Evolutionary conservation across 495 filamentous ascomycete genomes (phyloP).

Genomic region (Aspergillus conjunctus): DNA sequence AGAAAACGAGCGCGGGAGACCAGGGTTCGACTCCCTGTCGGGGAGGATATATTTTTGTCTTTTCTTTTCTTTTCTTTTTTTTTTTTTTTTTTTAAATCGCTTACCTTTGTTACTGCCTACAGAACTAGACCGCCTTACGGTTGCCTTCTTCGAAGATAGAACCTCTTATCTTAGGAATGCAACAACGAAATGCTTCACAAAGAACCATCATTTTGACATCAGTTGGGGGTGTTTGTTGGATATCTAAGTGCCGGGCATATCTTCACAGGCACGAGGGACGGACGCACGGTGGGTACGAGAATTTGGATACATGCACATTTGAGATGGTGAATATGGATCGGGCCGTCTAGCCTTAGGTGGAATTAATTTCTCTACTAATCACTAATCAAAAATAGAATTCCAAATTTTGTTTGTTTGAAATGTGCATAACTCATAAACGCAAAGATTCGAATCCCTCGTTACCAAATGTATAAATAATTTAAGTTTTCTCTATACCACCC

Average conservation of each 20-base stretch:
- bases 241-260: no score
- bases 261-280: no score
- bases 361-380: not conserved
- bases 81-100: not conserved
- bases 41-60: not conserved
- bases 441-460: not conserved
- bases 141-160: no score
- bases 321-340: no score
- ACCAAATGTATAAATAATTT: not conserved
- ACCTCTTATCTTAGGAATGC: no score
- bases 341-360: not conserved
- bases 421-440: not conserved
- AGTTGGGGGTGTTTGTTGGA: no score
- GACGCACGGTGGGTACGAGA: no score
- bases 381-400: not conserved
- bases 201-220: no score
- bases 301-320: no score
- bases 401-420: not conserved
- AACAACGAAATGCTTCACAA: no score
- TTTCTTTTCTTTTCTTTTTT: not conserved
- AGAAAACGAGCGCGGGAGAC: slow-evolving; percentile 29
- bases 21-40: slow-evolving; percentile 32
- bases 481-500: slow-evolving; percentile 6
- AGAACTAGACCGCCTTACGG: no score
- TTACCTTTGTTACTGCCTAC: no score